Evolutionary conservation across 441 rosid species (phyloP), one percentile per base, ranked within the genome.

Genomic region (Erodium moschatum): DNA sequence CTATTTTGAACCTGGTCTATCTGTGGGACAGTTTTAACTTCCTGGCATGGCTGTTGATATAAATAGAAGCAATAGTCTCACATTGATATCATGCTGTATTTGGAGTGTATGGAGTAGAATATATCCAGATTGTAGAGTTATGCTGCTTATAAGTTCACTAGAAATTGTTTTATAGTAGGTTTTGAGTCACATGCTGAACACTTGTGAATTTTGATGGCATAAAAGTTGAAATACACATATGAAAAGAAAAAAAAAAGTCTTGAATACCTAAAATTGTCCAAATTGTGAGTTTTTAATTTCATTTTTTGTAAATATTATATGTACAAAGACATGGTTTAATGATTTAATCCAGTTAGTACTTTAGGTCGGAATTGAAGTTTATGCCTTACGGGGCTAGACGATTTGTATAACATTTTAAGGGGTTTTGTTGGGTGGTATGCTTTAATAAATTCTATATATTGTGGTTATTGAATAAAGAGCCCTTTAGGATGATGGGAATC

Each of bases 41-140:
- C 11, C 46, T 24, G 0, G 27, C 1, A 40, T 40, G 46, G 46
- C 10, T 11, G 11, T 40, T 40, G 46, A 2, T 40, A 10, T 40
- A 40, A 8, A 6, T 40, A 40, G 8, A 11, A 40, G 11, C 1
- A 35, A 35, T 35, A 35, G 42, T 8, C 46, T 40, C 9, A 40
- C 56, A n/a, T 48, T 48, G 56, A 48, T 48, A 48, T n/a, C 56
- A 13, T 48, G 56, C 56, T 48, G 56, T 13, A 48, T 48, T 12
- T 48, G 18, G 18, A 48, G 13, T 48, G 56, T 48, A 12, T 48
- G 56, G 56, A 48, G 56, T 48, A 48, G 56, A 48, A 48, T 48
- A 48, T 40, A 4, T 48, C 4, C 56, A 48, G 56, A 15, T 12
- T 48, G 4, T 48, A 5, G 56, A 48, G 56, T 15, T 48, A 48